Percentiles rank a stretch among this genome's conserved stretches.
Conservation (phyloP, 805 yeast genomes). For the Maudiozyma barnettii region DNA sequence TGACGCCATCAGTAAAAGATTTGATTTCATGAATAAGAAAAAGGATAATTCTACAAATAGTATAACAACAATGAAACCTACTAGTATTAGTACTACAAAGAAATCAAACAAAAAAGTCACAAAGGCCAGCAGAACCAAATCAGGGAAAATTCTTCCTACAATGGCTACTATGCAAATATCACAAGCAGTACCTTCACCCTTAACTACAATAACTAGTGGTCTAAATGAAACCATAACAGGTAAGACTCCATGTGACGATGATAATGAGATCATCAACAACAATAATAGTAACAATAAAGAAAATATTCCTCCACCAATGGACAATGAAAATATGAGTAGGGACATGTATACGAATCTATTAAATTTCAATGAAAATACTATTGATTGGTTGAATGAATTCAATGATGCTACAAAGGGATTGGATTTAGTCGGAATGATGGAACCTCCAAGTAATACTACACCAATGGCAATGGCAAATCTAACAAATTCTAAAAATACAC, state of each 20-base stretch:
- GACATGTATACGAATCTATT: slow-evolving; percentile 12
- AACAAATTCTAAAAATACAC: slow-evolving; percentile 2
- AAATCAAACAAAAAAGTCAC: slow-evolving; percentile 3
- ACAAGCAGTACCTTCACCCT: background rate
- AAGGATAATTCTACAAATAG: slow-evolving; percentile 3
- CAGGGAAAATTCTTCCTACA: background rate
- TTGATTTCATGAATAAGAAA: slow-evolving; percentile 27
- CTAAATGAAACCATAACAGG: background rate
- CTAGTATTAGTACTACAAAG: background rate
- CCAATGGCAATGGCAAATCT: background rate
- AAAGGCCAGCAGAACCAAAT: slow-evolving; percentile 1
- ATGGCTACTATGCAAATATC: slow-evolving; percentile 3
- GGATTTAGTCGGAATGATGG: background rate
- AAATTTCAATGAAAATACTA: slow-evolving; percentile 13
- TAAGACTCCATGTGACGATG: background rate
- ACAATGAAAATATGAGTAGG: background rate
- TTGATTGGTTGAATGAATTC: slow-evolving; percentile 22
- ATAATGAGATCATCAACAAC: background rate
- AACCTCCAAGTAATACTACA: background rate
- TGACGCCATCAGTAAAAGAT: slow-evolving; percentile 27
- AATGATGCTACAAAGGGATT: slow-evolving; percentile 6
- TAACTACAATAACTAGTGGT: background rate
- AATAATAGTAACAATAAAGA: slow-evolving; percentile 14
- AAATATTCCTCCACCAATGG: slow-evolving; percentile 23
- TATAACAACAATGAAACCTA: background rate